Conservation (phyloP, 2,329 filamentous ascomycete genomes). For the Aspergillus sp. region DNA sequence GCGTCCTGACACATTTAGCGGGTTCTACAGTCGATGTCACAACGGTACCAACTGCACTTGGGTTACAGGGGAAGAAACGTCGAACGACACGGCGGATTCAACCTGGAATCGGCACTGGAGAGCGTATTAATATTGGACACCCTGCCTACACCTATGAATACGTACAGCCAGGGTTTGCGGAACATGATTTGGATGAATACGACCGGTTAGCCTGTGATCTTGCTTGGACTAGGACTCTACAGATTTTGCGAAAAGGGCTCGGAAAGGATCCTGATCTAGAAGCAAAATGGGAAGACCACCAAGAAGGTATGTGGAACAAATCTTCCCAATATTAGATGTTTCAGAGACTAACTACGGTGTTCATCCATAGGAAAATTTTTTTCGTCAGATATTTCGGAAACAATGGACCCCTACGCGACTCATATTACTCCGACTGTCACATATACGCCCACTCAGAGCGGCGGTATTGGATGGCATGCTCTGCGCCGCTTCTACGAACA, state of each 20-base stretch:
- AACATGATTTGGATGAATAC: conserved; percentile 64
- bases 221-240: conserved; percentile 64
- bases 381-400: conserved; percentile 20
- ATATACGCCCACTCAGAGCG: conserved; percentile 34
- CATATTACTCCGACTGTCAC: conserved; percentile 25
- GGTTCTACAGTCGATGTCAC: conserved; percentile 46
- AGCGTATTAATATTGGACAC: conserved; percentile 28
- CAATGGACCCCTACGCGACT: conserved; percentile 26
- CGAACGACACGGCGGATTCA: conserved; percentile 47
- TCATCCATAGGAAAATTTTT: conserved; percentile 26
- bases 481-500: conserved; percentile 51
- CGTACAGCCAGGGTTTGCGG: conserved; percentile 63
- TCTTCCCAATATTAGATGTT: not conserved
- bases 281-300: conserved; percentile 30
- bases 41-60: conserved; percentile 47
- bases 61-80: conserved; percentile 48
- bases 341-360: not conserved
- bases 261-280: conserved; percentile 33
- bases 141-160: conserved; percentile 50
- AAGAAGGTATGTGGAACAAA: conserved; percentile 22
- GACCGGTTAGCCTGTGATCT: conserved; percentile 60
- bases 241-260: conserved; percentile 58
- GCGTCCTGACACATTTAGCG: conserved; percentile 56
- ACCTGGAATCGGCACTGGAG: conserved; percentile 49
- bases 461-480: conserved; percentile 37